Evolutionary conservation across 2,329 filamentous ascomycete species (phyloP).

Genomic region (Ascochyta rabiei): DNA sequence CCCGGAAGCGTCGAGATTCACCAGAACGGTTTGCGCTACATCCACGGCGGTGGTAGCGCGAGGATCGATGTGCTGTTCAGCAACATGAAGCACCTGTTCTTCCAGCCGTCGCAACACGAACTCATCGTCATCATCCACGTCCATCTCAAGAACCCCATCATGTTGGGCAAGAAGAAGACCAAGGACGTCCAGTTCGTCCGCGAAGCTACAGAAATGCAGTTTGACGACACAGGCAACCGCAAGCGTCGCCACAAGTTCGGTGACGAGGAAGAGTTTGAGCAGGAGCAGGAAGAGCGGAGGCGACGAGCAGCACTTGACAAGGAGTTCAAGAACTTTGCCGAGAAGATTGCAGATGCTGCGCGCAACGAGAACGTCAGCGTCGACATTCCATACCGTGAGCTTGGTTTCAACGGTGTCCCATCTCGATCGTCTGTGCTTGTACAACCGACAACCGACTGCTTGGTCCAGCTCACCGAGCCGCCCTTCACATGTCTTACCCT

Average conservation of each 20-base stretch:
- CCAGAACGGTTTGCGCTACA: conserved; percentile 96
- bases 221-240: conserved; percentile 97
- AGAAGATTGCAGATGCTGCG: conserved; percentile 96
- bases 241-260: conserved; percentile 98
- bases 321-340: conserved; percentile 93
- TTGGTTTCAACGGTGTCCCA: conserved; percentile 96
- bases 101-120: conserved; percentile 95
- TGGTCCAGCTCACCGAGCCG: conserved; percentile 95
- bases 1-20: conserved; percentile 97
- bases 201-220: conserved; percentile 97
- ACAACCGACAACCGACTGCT: conserved; percentile 93
- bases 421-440: conserved; percentile 95
- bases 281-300: conserved; percentile 94
- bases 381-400: conserved; percentile 94
- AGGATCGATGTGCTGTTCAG: conserved; percentile 94
- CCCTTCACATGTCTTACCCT: conserved; percentile 96
- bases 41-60: conserved; percentile 77
- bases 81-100: conserved; percentile 98
- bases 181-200: conserved; percentile 98
- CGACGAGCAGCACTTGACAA: conserved; percentile 91
- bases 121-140: conserved; percentile 98
- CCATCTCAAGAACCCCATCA: conserved; percentile 96
- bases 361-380: conserved; percentile 90
- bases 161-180: conserved; percentile 98
- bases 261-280: conserved; percentile 98